Conservation (phyloP, 306 rosid species). For the Morella rubra region DNA sequence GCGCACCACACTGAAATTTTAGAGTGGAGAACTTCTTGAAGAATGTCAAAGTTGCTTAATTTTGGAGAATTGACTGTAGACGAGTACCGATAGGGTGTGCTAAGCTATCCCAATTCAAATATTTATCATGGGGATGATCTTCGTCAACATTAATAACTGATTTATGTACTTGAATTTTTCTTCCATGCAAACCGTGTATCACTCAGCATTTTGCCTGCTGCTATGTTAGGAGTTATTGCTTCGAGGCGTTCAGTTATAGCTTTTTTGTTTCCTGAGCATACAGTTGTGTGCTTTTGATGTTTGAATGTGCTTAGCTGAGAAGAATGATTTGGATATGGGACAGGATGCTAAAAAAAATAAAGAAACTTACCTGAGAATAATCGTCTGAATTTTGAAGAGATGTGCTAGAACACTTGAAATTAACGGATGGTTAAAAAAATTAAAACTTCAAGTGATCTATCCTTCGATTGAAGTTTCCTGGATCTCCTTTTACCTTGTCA, state of each 20-base stretch:
- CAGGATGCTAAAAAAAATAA: too few species aligned
- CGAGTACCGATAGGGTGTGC: constrained; percentile 5
- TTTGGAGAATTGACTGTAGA: constrained; percentile 17
- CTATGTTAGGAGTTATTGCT: not conserved
- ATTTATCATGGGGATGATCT: constrained; percentile 8
- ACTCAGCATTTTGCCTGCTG: not conserved
- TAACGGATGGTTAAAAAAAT: not conserved
- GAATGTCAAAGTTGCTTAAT: constrained; percentile 9
- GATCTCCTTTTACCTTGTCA: not conserved
- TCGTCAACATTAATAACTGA: constrained; percentile 11
- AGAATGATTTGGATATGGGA: not conserved
- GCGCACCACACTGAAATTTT: constrained; percentile 42
- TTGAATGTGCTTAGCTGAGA: not conserved
- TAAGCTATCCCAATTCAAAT: constrained; percentile 7
- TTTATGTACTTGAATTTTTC: constrained; percentile 2
- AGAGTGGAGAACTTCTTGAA: not conserved
- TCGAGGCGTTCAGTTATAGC: not conserved
- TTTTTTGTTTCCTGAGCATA: too few species aligned
- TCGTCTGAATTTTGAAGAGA: not conserved
- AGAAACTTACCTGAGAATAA: not conserved
- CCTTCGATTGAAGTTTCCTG: not conserved
- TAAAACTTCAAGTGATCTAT: not conserved
- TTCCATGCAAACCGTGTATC: not conserved
- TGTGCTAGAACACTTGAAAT: not conserved
- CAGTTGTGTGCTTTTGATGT: not conserved